Evolutionary conservation across 495 filamentous ascomycete species (phyloP), one percentile per base, ranked within the genome.

Genomic region (Pseudotulostoma volvatum): DNA sequence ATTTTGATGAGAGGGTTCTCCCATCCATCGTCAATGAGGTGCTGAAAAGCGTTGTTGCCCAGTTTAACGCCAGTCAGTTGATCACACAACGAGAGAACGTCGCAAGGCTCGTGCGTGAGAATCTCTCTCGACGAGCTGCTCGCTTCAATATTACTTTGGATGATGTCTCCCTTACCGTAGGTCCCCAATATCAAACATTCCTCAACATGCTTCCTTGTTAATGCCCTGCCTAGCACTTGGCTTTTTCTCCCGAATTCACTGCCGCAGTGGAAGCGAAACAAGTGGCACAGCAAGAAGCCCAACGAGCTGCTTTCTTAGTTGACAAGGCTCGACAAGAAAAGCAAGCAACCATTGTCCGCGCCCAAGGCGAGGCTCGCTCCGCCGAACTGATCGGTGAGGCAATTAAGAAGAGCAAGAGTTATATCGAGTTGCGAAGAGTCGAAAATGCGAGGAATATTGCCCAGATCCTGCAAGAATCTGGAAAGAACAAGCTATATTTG

Each of bases 291-390:
- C 90, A 97, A 69, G 90, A 97, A 54, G 90, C 90, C 14, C 90
- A 97, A 58, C 78, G 88, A 40, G 90, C 90, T 19, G 90, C 90
- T 31, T 97, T 97, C 70, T 69, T 96, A 30, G 90, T 97, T 46
- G 90, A 97, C 73, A 96, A 96, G 66, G 90, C 90, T 25, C 81
- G 90, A 44, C 90, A 97, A 60, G 90, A 97, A 72, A 97, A 97
- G 70, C 92, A 96, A 66, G 90, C 90, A 42, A 94, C 84, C 67
- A 87, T 97, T 49, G 90, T 97, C 49, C 82, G 85, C 59, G 90
- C 90, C 9, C 92, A 96, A 73, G 90, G 90, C 86, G 90, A 97
- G 64, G 90, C 90, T 31, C 84, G 90, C 47, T 96, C 90, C 34
- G 90, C 90, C 21, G 85, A 97, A 60, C 80, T 97, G 34, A 94